Evolutionary conservation across 1,284 basidiomycete species (phyloP).

Genomic region (Malassezia pachydermatis): DNA sequence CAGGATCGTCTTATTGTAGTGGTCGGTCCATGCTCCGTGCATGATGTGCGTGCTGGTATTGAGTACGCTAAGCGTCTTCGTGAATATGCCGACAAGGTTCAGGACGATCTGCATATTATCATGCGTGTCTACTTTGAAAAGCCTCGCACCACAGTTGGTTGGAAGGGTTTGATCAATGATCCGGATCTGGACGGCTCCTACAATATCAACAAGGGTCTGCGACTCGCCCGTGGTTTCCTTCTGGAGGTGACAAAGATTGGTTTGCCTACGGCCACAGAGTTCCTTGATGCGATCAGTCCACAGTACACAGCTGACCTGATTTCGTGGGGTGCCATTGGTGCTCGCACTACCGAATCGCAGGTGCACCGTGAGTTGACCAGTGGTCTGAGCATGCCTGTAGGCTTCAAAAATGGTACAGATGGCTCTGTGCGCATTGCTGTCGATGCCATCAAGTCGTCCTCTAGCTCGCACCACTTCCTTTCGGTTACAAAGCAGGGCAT

Average conservation of each 20-base stretch:
- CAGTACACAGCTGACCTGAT: conserved; percentile 94
- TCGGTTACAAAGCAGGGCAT: conserved; percentile 84
- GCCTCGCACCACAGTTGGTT: conserved; percentile 77
- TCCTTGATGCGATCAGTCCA: conserved; percentile 67
- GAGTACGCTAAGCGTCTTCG: conserved; percentile 52
- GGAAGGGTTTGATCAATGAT: conserved; percentile 96
- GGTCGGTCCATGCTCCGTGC: conserved; percentile 45
- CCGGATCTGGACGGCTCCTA: conserved; percentile 70
- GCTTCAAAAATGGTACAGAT: conserved; percentile 57
- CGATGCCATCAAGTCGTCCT: conserved; percentile 88
- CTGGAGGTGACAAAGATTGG: conserved; percentile 54
- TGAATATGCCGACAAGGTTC: conserved; percentile 67
- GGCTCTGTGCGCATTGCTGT: conserved; percentile 56
- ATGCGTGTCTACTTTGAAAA: conserved; percentile 56
- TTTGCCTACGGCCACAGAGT: conserved; percentile 49
- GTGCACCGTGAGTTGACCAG: conserved; percentile 76
- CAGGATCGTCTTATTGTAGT: conserved; percentile 45
- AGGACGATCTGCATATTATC: conserved; percentile 80
- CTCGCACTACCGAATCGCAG: conserved; percentile 70
- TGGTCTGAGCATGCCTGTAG: conserved; percentile 77
- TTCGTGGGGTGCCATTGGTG: conserved; percentile 90
- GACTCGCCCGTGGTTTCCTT: conserved; percentile 77
- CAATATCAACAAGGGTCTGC: conserved; percentile 91
- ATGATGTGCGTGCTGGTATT: conserved; percentile 41
- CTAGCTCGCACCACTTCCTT: conserved; percentile 91